Evolutionary conservation across 2,329 filamentous ascomycete genomes (phyloP).

Genomic region (Neonectria sp.): DNA sequence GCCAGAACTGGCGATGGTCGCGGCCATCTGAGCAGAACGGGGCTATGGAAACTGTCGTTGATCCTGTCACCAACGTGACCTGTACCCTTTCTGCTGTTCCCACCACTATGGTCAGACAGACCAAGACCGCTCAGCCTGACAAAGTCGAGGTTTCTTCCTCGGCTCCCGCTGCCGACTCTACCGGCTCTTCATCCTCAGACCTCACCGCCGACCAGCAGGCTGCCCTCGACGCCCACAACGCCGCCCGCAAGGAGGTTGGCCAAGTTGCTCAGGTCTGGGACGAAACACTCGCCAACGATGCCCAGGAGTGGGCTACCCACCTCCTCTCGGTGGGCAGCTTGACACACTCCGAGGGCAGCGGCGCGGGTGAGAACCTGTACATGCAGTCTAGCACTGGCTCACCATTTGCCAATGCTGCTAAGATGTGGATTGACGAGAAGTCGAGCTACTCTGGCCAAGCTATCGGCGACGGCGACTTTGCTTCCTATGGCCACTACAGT

Average conservation of each 20-base stretch:
- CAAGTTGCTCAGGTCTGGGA: slow-evolving; percentile 40
- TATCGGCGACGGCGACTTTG: slow-evolving; percentile 38
- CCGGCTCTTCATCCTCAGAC: slow-evolving; percentile 11
- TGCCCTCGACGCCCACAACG: slow-evolving; percentile 46
- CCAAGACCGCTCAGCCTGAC: slow-evolving; percentile 21
- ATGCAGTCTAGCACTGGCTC: slow-evolving; percentile 30
- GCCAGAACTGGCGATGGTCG: background rate
- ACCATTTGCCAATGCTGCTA: slow-evolving; percentile 37
- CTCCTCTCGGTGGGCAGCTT: slow-evolving; percentile 39
- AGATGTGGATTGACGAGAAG: slow-evolving; percentile 45
- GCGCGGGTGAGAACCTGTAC: slow-evolving; percentile 47
- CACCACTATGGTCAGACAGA: slow-evolving; percentile 23
- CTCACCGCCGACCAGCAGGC: slow-evolving; percentile 40
- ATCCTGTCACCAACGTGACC: background rate
- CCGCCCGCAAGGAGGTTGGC: slow-evolving; percentile 42
- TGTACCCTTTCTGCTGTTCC: background rate
- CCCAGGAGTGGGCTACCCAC: slow-evolving; percentile 44
- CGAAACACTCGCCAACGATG: slow-evolving; percentile 37
- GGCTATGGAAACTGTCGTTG: background rate
- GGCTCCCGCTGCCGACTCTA: background rate
- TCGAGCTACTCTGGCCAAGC: slow-evolving; percentile 40
- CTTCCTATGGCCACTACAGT: slow-evolving; percentile 45
- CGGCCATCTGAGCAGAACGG: background rate
- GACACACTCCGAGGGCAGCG: slow-evolving; percentile 35
- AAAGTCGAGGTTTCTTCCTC: slow-evolving; percentile 12